Conservation (phyloP, 257 asterid genomes). For the Solanum verrucosum region DNA sequence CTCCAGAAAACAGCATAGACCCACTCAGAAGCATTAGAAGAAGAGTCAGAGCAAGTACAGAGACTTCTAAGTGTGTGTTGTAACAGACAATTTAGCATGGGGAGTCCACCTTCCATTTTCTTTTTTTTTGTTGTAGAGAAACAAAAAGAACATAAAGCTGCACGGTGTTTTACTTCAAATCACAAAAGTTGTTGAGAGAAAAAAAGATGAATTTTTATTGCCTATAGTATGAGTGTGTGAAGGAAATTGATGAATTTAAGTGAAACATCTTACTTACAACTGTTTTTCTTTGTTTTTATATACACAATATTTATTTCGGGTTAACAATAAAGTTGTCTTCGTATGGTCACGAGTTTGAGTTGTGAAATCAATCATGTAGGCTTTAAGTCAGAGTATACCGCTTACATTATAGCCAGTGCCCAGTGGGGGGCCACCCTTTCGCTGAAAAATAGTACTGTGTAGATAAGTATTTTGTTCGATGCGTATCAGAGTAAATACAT, state of each 20-base stretch:
- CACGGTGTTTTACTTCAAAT: slow-evolving; percentile 9
- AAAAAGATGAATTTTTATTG: background rate
- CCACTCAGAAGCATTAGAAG: slow-evolving; percentile 52
- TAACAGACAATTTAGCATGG: slow-evolving; percentile 67
- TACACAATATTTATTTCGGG: background rate
- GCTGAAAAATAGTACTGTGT: background rate
- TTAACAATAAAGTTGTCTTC: background rate
- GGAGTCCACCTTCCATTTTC: slow-evolving; percentile 63
- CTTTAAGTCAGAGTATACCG: background rate
- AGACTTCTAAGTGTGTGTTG: slow-evolving; percentile 74
- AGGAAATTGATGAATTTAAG: background rate
- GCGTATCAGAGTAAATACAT: background rate
- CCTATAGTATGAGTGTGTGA: slow-evolving; percentile 15
- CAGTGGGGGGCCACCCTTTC: background rate
- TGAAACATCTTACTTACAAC: background rate
- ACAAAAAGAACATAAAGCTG: slow-evolving; percentile 6
- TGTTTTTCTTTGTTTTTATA: background rate
- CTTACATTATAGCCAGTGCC: background rate
- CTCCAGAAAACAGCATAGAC: slow-evolving; percentile 81
- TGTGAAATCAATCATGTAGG: background rate
- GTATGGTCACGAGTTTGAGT: background rate
- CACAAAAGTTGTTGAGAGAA: slow-evolving; percentile 22
- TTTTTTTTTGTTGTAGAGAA: slow-evolving; percentile 12
- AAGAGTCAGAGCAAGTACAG: slow-evolving; percentile 40
- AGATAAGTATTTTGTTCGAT: background rate